Evolutionary conservation across 169 alveolate species (phyloP).

Genomic region (Eimeria tenella): DNA sequence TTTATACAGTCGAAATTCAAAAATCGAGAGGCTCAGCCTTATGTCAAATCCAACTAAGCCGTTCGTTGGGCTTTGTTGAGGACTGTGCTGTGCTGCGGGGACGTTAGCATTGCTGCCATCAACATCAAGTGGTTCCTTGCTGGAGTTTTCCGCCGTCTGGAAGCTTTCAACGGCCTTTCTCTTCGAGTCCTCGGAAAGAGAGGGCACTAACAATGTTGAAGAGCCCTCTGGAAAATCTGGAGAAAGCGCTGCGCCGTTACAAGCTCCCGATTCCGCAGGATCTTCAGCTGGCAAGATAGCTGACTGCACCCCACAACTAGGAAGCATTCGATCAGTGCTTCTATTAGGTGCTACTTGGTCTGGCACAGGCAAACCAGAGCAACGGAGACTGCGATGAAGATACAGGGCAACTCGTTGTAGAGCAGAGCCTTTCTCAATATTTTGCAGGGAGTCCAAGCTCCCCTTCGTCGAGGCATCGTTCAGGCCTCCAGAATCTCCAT

Average conservation of each 20-base stretch:
- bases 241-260: background rate
- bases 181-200: background rate
- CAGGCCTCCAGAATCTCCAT: constrained; percentile 23
- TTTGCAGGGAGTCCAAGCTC: background rate
- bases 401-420: constrained; percentile 26
- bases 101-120: background rate
- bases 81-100: background rate
- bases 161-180: background rate
- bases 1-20: constrained; percentile 36
- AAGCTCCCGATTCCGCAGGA: background rate
- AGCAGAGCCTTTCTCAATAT: constrained; percentile 1
- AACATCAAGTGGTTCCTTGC: background rate
- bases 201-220: background rate
- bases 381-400: constrained; percentile 45
- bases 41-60: constrained; percentile 59
- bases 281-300: background rate
- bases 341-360: background rate
- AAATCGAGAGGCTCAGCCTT: constrained; percentile 7
- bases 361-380: constrained; percentile 11
- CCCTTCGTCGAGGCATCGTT: constrained; percentile 10
- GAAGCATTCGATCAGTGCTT: background rate
- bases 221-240: background rate
- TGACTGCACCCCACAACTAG: background rate
- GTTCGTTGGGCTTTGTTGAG: background rate
- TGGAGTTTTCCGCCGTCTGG: background rate